Evolutionary conservation across 139 green algal genomes (phyloP).

Genomic region (Ettlia oleoabundans): DNA sequence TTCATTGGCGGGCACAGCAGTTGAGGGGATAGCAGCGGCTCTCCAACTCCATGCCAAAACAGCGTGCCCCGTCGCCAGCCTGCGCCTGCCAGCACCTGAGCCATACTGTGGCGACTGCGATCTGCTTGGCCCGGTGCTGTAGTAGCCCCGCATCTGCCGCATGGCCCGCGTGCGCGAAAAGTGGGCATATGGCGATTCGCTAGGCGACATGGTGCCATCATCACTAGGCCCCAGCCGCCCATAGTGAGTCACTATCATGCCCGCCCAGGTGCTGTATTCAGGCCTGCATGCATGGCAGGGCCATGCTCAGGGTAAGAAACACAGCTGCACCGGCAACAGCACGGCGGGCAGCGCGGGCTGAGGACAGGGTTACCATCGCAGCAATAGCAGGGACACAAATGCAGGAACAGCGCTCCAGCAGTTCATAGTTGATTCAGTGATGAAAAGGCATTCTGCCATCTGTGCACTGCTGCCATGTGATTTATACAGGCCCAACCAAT

Average conservation of each 20-base stretch:
- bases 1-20: no score
- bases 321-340: no score
- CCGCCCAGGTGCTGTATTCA: constrained; percentile 64
- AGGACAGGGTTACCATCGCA: no score
- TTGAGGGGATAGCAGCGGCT: no score
- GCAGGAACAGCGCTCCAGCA: no score
- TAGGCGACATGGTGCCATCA: not conserved
- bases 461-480: no score
- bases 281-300: constrained; percentile 26
- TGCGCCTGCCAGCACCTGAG: constrained; percentile 10
- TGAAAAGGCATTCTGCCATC: no score
- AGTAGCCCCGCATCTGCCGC: constrained; percentile 52
- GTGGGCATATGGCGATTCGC: constrained; percentile 9
- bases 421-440: no score
- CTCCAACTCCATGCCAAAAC: not conserved
- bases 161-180: constrained; percentile 31
- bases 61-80: not conserved
- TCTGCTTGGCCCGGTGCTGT: constrained; percentile 33
- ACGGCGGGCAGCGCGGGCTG: no score
- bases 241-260: constrained; percentile 70
- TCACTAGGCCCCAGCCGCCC: constrained; percentile 30
- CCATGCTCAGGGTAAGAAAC: not conserved
- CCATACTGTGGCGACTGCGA: constrained; percentile 28
- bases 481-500: no score
- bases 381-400: not conserved